These are phyloP conservation scores for Abeoforma whisleri DNA, from an alignment of 78 protist species.

Conservation along the genomic window DNA sequence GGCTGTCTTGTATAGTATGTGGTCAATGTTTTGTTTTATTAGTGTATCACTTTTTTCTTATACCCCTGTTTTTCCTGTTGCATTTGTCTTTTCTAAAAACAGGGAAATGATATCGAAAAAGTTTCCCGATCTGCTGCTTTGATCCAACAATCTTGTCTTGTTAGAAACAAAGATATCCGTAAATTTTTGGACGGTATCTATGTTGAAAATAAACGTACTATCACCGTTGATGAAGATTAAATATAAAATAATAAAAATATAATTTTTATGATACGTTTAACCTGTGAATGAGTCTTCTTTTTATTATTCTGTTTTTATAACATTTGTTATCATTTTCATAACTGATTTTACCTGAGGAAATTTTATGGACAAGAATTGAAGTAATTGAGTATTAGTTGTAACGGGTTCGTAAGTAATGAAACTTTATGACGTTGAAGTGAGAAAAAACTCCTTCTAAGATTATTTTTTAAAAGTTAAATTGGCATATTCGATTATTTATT, in stretches of 20 bases:
- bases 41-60: neutral
- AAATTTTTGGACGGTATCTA: slow-evolving; percentile 99
- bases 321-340: neutral
- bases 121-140: slow-evolving; percentile 80
- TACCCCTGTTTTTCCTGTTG: neutral
- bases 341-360: neutral
- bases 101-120: slow-evolving; percentile 86
- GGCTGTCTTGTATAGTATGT: no score
- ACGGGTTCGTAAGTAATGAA: neutral
- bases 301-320: neutral
- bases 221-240: neutral
- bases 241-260: no score
- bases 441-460: no score
- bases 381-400: neutral
- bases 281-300: no score
- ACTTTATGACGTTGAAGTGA: no score
- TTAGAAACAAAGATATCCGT: slow-evolving; percentile 91
- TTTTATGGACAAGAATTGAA: neutral
- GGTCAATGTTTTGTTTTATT: neutral
- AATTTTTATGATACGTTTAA: neutral
- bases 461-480: no score
- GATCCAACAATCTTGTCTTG: slow-evolving; percentile 62
- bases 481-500: neutral
- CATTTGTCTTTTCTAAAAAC: slow-evolving; percentile 47
- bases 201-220: slow-evolving; percentile 48